Conservation (phyloP, 2,329 filamentous ascomycete species). For the Cordyceps cateniannulata region DNA sequence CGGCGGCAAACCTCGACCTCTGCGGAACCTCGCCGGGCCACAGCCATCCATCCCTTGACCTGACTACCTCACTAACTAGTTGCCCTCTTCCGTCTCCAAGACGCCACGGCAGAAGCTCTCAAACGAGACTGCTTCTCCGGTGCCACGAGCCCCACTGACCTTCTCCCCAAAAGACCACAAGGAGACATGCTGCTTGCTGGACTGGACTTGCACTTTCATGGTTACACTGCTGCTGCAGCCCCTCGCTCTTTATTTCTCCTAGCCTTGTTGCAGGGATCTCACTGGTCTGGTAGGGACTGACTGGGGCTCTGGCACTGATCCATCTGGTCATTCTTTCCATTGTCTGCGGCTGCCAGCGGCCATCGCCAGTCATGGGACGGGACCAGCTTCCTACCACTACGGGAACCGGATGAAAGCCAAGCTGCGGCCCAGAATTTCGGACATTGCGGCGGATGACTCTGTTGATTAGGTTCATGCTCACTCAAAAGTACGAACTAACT, state of each 20-base stretch:
- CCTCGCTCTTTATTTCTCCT: conserved; percentile 9
- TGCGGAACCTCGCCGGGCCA: conserved; percentile 7
- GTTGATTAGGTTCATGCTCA: conserved; percentile 9
- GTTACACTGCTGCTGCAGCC: conserved; percentile 4
- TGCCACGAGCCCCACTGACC: conserved; percentile 9
- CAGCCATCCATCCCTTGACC: neutral
- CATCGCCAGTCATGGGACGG: conserved; percentile 10
- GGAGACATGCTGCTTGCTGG: neutral
- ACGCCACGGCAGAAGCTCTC: conserved; percentile 12
- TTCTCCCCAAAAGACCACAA: neutral
- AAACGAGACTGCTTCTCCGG: conserved; percentile 11
- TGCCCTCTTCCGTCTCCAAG: conserved; percentile 6
- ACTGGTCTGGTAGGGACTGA: neutral
- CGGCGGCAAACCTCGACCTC: conserved; percentile 1
- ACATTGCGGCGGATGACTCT: conserved; percentile 9
- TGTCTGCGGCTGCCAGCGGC: conserved; percentile 3
- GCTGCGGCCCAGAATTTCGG: conserved; percentile 7
- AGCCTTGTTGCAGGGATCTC: conserved; percentile 8
- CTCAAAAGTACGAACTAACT: neutral
- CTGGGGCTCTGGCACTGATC: neutral
- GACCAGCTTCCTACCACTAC: neutral
- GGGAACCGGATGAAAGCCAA: conserved; percentile 4
- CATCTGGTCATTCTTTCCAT: conserved; percentile 2
- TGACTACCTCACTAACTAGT: no score
- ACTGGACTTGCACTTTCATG: neutral